Base-by-base conservation (phyloP, 495 filamentous ascomycete genomes). In the Penicillium pulvis region DNA sequence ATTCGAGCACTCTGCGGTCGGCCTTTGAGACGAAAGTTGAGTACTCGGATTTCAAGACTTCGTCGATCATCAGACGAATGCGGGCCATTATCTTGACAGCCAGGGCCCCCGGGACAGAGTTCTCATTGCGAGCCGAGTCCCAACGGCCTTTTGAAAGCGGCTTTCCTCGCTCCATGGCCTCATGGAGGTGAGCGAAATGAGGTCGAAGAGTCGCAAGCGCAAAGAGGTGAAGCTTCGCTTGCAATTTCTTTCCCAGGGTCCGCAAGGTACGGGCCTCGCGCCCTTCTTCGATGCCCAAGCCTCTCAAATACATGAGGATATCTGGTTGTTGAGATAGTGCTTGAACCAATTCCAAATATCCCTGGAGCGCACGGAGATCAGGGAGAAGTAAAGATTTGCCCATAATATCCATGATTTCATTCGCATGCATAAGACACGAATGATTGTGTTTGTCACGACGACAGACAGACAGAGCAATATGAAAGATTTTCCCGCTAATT, bases 381-480 rank as follows among this genome's bases (percentile, higher is more conserved):
- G 77, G 74, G 7, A 79, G 60, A 17, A 70, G 46, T 31, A 75
- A 55, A 17, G 58, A 19, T 39, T 63, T 33, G 19, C 68, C 55
- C 86, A 92, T 89, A 19, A 82, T 58, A 4, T 79, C 64, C 12
- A 92, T 68, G 6, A 92, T 68, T 53, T 76, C 75, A 42, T 78
- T 79, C 0, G 87, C 86, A 61, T 85, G 71, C 0, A 63, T 44
- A 53, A 91, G 78, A 11, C 83, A 79, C 39, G 83, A 78, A n/a
- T 62, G 66, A 71, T 95, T 96, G 24, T 82, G 81, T 57, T 81
- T 83, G 74, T 96, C 90, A 42, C 87, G 78, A 19, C 77, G 74
- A 67, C 91, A 96, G 43, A 79, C 74, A 41, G 75, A 78, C 67
- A 96, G 81, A 30, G 87, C 91, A 39, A 91, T 83, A 49, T 85